Evolutionary conservation across 129 eudicot species (phyloP), one percentile per base, ranked within the genome.

Genomic region (Pseudognaphalium luteoalbum): DNA sequence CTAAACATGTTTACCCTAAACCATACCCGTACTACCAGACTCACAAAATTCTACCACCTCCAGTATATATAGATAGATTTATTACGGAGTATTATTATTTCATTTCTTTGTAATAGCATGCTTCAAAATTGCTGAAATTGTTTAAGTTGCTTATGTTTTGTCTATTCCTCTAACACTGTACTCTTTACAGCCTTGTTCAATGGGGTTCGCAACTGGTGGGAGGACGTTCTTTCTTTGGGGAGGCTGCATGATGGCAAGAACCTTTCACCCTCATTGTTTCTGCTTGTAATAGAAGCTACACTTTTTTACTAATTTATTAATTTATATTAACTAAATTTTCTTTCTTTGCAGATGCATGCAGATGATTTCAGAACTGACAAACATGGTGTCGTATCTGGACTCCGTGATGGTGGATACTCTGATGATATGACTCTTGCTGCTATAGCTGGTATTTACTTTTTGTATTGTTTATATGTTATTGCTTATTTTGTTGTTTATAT

Each of bases 351-450:
- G 98, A 94, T 94, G 98, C 98, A 94, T 81, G 96, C 98, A 75
- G 91, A 94, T 85, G 98, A 94, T 81, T 94, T 94, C 80, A 89
- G 98, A 82, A 91, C 82, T 16, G 88, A 94, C 80, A 85, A 84
- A 62, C 92, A 87, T 79, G 91, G 96, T 73, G 93, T 94, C 52
- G 93, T 94, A 66, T 87, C 98, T 34, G 85, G 74, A 68, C 98
- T 94, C 83, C 88, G 84, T 78, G 93, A 94, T 64, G 98, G 98
- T 59, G 98, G 98, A 77, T 94, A 94, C 82, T 94, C 98, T 35
- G 98, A 94, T 84, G 98, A 94, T 78, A 94, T 94, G 98, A 94
- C 98, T 84, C 97, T 94, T 76, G 98, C 98, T 8, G 98, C 98
- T 81, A 94, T 94, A 76, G 85, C 98, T 17, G 97, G 98, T 94